Conservation (phyloP, 768 basidiomycete genomes). For the Trametes maxima region DNA sequence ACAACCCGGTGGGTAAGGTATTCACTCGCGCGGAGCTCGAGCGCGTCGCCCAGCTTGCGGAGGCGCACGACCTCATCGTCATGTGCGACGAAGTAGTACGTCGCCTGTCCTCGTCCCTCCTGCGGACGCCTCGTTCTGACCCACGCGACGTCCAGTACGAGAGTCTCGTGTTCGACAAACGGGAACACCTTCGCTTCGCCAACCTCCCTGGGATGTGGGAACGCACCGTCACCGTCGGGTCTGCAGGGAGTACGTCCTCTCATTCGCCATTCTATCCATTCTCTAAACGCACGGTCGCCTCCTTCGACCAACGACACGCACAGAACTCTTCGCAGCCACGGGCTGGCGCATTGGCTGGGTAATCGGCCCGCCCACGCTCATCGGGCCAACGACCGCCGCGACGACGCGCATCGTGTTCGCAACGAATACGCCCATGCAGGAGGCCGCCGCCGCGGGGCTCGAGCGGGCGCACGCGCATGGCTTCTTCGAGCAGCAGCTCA, state of each 20-base stretch:
- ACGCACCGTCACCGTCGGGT: conserved; percentile 91
- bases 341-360: conserved; percentile 99
- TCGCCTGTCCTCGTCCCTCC: conserved; percentile 6
- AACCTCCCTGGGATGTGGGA: conserved; percentile 99
- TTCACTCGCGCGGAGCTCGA: conserved; percentile 84
- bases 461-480: conserved; percentile 69
- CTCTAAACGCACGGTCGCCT: not conserved
- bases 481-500: conserved; percentile 78
- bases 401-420: conserved; percentile 94
- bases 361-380: conserved; percentile 80
- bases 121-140: not conserved
- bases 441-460: conserved; percentile 85
- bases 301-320: not conserved
- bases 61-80: conserved; percentile 89
- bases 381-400: conserved; percentile 84
- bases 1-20: conserved; percentile 98
- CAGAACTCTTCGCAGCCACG: conserved; percentile 94
- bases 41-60: conserved; percentile 80
- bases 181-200: conserved; percentile 89
- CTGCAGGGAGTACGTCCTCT: conserved; percentile 74
- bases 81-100: conserved; percentile 96
- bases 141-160: conserved; percentile 66
- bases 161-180: conserved; percentile 82
- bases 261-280: conserved; percentile 26
- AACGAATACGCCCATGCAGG: conserved; percentile 90